These are phyloP conservation scores for Stentor coeruleus DNA, from an alignment of 73 alveolate species.

Conservation along the genomic window DNA sequence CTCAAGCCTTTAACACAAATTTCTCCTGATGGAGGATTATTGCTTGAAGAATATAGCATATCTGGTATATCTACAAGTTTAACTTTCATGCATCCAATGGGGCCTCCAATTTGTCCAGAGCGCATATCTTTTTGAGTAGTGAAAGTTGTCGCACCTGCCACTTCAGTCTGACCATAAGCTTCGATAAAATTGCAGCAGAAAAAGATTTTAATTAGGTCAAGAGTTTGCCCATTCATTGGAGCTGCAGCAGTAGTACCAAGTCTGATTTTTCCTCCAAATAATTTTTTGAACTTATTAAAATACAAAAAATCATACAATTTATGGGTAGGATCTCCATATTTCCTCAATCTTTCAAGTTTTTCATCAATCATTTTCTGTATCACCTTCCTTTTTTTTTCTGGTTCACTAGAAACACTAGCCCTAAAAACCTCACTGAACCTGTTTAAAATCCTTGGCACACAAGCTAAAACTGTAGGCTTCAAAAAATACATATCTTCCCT, in stretches of 20 bases:
- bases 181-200: slow-evolving; percentile 66
- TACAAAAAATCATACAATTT: slow-evolving; percentile 70
- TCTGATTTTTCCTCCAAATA: slow-evolving; percentile 91
- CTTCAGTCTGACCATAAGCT: slow-evolving; percentile 98
- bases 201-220: slow-evolving; percentile 64
- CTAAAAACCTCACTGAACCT: slow-evolving; percentile 84
- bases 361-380: slow-evolving; percentile 64
- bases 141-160: slow-evolving; percentile 63
- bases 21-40: slow-evolving; percentile 91
- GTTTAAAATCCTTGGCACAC: slow-evolving; percentile 95
- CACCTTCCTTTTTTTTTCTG: slow-evolving; percentile 54
- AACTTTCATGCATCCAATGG: slow-evolving; percentile 63
- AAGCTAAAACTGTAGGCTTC: slow-evolving; percentile 90
- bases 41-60: slow-evolving; percentile 67
- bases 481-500: slow-evolving; percentile 72
- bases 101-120: slow-evolving; percentile 91
- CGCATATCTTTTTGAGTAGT: slow-evolving; percentile 55
- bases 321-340: slow-evolving; percentile 59
- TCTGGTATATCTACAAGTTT: slow-evolving; percentile 93
- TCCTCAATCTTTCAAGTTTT: slow-evolving; percentile 45
- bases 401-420: slow-evolving; percentile 44
- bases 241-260: slow-evolving; percentile 86
- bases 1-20: slow-evolving; percentile 89
- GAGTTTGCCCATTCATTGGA: slow-evolving; percentile 81
- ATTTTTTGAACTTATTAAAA: slow-evolving; percentile 68